Percentiles rank a stretch among this genome's conserved stretches.
Conservation (phyloP, 352 stramenopile genomes). For the Pythium utonaiense region DNA sequence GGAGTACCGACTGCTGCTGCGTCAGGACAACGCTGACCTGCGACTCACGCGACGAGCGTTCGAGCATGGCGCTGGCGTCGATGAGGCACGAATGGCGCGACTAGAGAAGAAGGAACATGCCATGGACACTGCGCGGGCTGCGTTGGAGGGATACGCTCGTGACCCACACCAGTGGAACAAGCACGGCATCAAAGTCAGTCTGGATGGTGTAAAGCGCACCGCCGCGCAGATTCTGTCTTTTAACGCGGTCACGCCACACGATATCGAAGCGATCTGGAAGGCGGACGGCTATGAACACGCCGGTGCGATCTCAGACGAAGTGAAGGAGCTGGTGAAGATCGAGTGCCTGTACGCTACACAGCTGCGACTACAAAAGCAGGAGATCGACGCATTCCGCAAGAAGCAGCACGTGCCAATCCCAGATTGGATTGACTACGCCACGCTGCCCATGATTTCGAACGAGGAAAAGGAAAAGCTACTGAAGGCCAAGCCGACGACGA, state of each 20-base stretch:
- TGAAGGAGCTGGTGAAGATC: conserved; percentile 66
- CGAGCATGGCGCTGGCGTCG: conserved; percentile 71
- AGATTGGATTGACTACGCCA: conserved; percentile 89
- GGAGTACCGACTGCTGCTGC: conserved; percentile 86
- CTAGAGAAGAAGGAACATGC: conserved; percentile 86
- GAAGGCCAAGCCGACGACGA: conserved; percentile 83
- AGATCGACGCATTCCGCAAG: conserved; percentile 95
- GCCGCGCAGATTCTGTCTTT: conserved; percentile 77
- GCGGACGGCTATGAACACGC: conserved; percentile 42
- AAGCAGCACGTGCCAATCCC: conserved; percentile 94
- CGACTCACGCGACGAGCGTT: conserved; percentile 93
- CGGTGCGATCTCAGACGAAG: conserved; percentile 37
- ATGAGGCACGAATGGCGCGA: conserved; percentile 61
- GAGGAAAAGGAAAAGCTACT: conserved; percentile 95
- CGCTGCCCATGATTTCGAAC: conserved; percentile 94
- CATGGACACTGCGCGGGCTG: conserved; percentile 46
- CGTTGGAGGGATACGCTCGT: conserved; percentile 55
- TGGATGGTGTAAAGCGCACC: conserved; percentile 77
- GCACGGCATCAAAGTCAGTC: conserved; percentile 72
- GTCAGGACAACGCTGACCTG: conserved; percentile 97
- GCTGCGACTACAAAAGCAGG: conserved; percentile 90
- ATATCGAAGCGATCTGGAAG: conserved; percentile 63
- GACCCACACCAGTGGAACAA: conserved; percentile 81
- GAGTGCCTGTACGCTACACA: conserved; percentile 94
- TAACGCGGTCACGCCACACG: conserved; percentile 44